These are phyloP conservation scores for Wallacemonas collosoma DNA, from an alignment of 208 protist species.

Conservation along the genomic window DNA sequence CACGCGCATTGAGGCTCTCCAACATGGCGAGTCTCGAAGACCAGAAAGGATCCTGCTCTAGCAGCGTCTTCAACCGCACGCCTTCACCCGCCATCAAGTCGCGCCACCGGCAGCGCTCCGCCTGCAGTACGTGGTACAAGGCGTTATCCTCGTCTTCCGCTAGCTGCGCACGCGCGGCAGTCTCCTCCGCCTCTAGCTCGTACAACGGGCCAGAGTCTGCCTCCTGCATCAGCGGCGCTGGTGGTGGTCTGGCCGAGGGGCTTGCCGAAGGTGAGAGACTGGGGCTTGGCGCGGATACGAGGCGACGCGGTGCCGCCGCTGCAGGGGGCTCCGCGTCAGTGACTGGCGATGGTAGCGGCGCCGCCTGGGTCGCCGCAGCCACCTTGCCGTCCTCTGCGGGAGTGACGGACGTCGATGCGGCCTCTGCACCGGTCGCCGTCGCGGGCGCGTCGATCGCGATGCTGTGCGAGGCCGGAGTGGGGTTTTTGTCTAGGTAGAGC, in stretches of 20 bases:
- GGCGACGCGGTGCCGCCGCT: background rate
- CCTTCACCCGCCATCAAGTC: conserved; percentile 24
- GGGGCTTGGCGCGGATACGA: conserved; percentile 11
- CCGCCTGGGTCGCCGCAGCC: background rate
- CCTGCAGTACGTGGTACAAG: conserved; percentile 19
- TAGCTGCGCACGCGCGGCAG: conserved; percentile 5
- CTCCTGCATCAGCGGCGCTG: background rate
- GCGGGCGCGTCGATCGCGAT: background rate
- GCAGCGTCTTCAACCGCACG: conserved; percentile 23
- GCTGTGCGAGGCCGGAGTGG: background rate
- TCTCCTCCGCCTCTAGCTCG: conserved; percentile 15
- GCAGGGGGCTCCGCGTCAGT: too few species aligned
- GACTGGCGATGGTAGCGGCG: background rate
- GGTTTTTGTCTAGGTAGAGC: background rate
- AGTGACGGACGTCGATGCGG: background rate
- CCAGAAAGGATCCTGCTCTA: conserved; percentile 35
- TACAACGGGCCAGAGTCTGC: background rate
- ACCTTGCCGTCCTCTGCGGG: background rate
- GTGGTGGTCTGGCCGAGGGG: background rate
- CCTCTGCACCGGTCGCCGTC: background rate
- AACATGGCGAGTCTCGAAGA: conserved; percentile 23
- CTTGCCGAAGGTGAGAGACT: background rate
- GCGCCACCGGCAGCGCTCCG: conserved; percentile 24
- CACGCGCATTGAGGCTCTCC: conserved; percentile 22
- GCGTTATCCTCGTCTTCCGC: conserved; percentile 24